Percentiles rank a stretch among this genome's conserved stretches.
Conservation (phyloP, 768 basidiomycete species). For the Mrakia frigida region DNA sequence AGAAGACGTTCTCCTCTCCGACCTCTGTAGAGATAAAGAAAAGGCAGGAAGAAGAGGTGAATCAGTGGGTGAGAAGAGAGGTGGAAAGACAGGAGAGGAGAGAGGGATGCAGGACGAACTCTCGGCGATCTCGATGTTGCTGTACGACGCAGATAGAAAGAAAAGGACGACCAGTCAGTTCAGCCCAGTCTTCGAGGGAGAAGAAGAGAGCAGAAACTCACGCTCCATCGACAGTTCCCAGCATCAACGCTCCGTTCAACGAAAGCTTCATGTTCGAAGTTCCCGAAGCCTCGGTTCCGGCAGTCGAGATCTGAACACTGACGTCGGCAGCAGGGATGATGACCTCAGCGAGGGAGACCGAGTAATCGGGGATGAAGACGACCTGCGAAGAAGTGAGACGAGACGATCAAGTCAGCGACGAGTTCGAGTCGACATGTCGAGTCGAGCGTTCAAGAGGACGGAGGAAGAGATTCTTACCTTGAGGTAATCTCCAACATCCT, state of each 20-base stretch:
- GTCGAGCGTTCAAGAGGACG: neutral
- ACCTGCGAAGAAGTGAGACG: slow-evolving; percentile 41
- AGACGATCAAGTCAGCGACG: neutral
- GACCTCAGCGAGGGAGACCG: slow-evolving; percentile 70
- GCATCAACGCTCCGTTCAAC: slow-evolving; percentile 78
- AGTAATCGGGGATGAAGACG: slow-evolving; percentile 96
- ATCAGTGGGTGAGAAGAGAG: too few relatives aligned
- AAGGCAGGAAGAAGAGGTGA: too few relatives aligned
- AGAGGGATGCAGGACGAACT: too few relatives aligned
- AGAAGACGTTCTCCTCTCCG: slow-evolving; percentile 85
- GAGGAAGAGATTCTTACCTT: too few relatives aligned
- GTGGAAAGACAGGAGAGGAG: too few relatives aligned
- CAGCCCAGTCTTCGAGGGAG: too few relatives aligned
- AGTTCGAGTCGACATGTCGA: neutral
- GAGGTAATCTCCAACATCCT: slow-evolving; percentile 74
- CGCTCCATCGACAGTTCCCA: slow-evolving; percentile 55
- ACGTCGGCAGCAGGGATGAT: slow-evolving; percentile 88
- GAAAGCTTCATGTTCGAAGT: slow-evolving; percentile 58
- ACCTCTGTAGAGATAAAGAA: slow-evolving; percentile 52
- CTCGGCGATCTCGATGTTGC: slow-evolving; percentile 70
- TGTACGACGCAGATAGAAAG: slow-evolving; percentile 19
- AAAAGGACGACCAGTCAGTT: neutral
- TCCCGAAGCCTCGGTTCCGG: slow-evolving; percentile 68
- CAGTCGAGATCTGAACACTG: slow-evolving; percentile 94
- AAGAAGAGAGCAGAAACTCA: slow-evolving; percentile 35